phyloP scores from a whole-genome alignment of 306 rosid species.

The Cicer chorassanicum region DNA sequence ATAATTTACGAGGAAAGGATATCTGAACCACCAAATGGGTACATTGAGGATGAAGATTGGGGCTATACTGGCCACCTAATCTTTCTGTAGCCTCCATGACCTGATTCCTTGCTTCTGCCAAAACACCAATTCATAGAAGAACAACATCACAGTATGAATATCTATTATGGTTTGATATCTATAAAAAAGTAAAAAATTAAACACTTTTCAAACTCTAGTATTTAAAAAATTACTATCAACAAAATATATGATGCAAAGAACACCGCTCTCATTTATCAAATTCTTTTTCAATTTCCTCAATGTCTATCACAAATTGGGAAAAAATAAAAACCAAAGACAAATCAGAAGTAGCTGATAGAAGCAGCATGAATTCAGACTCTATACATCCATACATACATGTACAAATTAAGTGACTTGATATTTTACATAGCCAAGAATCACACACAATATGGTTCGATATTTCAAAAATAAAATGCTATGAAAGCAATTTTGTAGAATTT shows the following conservation, averaged over 20 bases:
- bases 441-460: no score
- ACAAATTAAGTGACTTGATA: no score
- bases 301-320: not conserved
- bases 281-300: not conserved
- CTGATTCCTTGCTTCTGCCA: conserved; percentile 97
- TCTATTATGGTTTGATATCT: not conserved
- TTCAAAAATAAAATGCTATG: not conserved
- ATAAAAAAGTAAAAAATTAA: not conserved
- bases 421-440: no score
- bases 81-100: conserved; percentile 92
- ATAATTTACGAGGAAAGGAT: conserved; percentile 64
- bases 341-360: no score
- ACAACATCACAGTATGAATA: conserved; percentile 13
- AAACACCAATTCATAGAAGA: conserved; percentile 45
- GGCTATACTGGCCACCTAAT: conserved; percentile 93
- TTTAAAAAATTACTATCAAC: conserved; percentile 29
- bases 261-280: conserved; percentile 13
- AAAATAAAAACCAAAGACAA: not conserved
- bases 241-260: conserved; percentile 14
- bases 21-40: conserved; percentile 99
- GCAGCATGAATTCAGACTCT: no score
- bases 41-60: conserved; percentile 89
- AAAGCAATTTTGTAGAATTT: not conserved
- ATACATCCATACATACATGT: no score
- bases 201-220: conserved; percentile 18